Percentiles rank a stretch among this genome's conserved stretches.
Conservation (phyloP, 192 early-diverging fungal genomes). For the Coemansia aciculifera region DNA sequence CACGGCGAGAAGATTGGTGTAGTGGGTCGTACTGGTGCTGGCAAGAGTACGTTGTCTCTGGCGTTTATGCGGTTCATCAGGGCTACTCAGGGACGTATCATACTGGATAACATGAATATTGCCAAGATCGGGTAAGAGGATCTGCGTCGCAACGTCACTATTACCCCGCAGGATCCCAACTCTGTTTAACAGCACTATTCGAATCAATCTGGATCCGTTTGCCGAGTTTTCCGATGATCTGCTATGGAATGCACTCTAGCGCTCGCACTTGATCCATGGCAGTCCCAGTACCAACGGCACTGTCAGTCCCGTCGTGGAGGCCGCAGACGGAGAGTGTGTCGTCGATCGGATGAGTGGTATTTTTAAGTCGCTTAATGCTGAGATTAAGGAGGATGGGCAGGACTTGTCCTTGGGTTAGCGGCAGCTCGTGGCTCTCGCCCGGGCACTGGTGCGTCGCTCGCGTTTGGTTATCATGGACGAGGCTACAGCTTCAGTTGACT, state of each 20-base stretch:
- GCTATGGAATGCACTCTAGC: too few relatives aligned
- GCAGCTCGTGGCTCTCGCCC: constrained; percentile 75
- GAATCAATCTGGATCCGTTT: too few relatives aligned
- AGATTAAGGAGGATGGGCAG: constrained; percentile 79
- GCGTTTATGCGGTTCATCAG: constrained; percentile 80
- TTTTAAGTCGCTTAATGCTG: constrained; percentile 11
- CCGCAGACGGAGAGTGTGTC: too few relatives aligned
- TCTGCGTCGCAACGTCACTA: constrained; percentile 73
- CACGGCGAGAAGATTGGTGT: constrained; percentile 85
- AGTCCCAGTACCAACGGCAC: too few relatives aligned
- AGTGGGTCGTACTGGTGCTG: constrained; percentile 86
- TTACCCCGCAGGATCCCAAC: constrained; percentile 92
- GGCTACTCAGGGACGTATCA: constrained; percentile 62
- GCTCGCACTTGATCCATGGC: too few relatives aligned
- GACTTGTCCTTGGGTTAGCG: constrained; percentile 81
- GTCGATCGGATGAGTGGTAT: too few relatives aligned
- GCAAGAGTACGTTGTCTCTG: constrained; percentile 74
- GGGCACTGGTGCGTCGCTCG: constrained; percentile 71
- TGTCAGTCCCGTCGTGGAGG: too few relatives aligned
- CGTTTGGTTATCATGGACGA: constrained; percentile 82
- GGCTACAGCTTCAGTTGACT: constrained; percentile 53
- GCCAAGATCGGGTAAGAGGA: constrained; percentile 69
- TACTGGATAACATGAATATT: constrained; percentile 78
- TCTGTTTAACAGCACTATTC: constrained; percentile 13
- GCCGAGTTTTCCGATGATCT: too few relatives aligned